These are phyloP conservation scores for Hypoxylon fragiforme DNA, from an alignment of 495 filamentous ascomycete species.

Conservation along the genomic window DNA sequence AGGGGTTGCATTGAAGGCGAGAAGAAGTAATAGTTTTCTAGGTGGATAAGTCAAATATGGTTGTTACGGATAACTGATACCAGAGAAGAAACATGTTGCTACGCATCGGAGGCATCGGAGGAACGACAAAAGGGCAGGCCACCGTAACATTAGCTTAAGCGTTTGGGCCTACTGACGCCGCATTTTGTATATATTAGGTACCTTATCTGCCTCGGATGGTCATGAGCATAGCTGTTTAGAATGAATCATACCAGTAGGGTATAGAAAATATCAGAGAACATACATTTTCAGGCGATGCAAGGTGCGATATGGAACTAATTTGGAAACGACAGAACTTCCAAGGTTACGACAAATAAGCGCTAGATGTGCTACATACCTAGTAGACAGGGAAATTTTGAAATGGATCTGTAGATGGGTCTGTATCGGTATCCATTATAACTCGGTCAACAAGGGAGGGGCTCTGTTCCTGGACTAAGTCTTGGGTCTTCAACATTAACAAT, in stretches of 20 bases:
- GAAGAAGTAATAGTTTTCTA: conserved; percentile 16
- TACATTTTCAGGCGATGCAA: too few species aligned
- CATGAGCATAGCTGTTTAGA: conserved; percentile 8
- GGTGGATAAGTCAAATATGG: conserved; percentile 4
- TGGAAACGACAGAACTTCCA: too few species aligned
- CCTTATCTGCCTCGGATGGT: too few species aligned
- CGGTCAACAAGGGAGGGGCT: too few species aligned
- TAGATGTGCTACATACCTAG: too few species aligned
- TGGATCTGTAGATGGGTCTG: too few species aligned
- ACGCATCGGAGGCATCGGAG: conserved; percentile 8
- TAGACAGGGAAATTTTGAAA: too few species aligned
- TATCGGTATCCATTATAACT: too few species aligned
- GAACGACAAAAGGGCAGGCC: conserved; percentile 7
- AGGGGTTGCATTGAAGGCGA: conserved; percentile 23
- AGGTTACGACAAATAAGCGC: too few species aligned
- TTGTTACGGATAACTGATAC: neutral
- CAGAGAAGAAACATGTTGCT: neutral
- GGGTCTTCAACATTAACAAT: too few species aligned
- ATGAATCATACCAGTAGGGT: conserved; percentile 3
- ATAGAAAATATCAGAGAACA: neutral
- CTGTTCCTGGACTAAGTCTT: too few species aligned
- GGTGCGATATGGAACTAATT: too few species aligned
- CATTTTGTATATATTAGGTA: conserved; percentile 6
- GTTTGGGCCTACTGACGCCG: conserved; percentile 14
- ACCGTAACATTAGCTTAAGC: conserved; percentile 18